Conservation (phyloP, 129 eudicot genomes). For the Centella asiatica region DNA sequence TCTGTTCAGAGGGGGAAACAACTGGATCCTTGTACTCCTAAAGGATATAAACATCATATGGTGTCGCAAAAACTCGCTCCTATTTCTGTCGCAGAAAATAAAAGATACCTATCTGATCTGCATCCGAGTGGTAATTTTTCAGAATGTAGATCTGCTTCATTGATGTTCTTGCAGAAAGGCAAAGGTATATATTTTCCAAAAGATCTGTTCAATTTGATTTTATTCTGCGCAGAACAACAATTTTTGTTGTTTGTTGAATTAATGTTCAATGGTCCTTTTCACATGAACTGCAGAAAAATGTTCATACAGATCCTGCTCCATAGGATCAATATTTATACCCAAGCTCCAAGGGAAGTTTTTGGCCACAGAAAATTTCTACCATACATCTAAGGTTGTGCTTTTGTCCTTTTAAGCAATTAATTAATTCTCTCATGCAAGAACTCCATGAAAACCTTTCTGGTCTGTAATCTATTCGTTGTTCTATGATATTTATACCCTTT, state of each 20-base stretch:
- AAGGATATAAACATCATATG: constrained; percentile 46
- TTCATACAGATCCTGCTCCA: constrained; percentile 42
- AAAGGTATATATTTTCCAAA: constrained; percentile 40
- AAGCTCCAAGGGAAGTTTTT: constrained; percentile 72
- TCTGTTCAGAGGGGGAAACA: constrained; percentile 33
- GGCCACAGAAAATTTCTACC: constrained; percentile 95
- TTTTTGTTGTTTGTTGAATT: background rate
- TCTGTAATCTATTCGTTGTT: background rate
- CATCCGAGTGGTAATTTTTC: constrained; percentile 85
- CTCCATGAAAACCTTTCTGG: background rate
- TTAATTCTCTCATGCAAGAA: background rate
- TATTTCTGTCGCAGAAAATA: constrained; percentile 30
- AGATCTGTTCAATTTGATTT: background rate
- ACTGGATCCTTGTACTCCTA: constrained; percentile 81
- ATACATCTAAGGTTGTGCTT: constrained; percentile 76
- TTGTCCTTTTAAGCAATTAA: background rate
- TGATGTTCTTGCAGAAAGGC: constrained; percentile 62
- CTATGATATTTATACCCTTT: constrained; percentile 1
- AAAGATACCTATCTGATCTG: constrained; percentile 31
- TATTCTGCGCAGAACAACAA: background rate
- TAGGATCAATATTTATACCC: constrained; percentile 76
- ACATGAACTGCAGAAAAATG: constrained; percentile 45
- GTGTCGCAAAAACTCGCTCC: constrained; percentile 32
- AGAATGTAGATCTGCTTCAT: constrained; percentile 77
- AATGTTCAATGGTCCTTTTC: constrained; percentile 4